Evolutionary conservation across 2,329 filamentous ascomycete species (phyloP), one percentile per base, ranked within the genome.

Genomic region (Xylariales sp.): DNA sequence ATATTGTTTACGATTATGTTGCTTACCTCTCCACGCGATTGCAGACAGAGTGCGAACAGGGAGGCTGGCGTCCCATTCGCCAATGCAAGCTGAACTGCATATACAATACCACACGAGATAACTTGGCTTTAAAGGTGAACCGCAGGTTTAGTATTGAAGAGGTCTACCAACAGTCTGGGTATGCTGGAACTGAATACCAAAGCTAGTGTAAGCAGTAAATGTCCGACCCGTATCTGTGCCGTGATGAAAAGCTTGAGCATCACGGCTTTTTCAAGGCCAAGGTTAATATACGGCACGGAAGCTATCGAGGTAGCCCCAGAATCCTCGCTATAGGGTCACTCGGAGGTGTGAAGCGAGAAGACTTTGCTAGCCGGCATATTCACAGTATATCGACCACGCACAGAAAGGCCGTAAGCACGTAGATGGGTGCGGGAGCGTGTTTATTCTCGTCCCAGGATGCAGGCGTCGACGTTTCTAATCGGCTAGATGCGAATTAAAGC

Each of bases 141-240:
- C n/a, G n/a, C n/a, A n/a, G n/a, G n/a, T n/a, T n/a, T n/a, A n/a
- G n/a, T n/a, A n/a, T n/a, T n/a, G n/a, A n/a, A n/a, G n/a, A n/a
- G n/a, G 24, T n/a, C 24, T 27, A 27, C 24, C 24, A 27, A 27
- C 24, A n/a, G n/a, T 27, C 24, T 27, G 24, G 24, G 24, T 27
- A n/a, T n/a, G n/a, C n/a, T n/a, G n/a, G n/a, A n/a, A n/a, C n/a
- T n/a, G n/a, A n/a, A n/a, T n/a, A n/a, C n/a, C n/a, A n/a, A n/a
- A n/a, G n/a, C n/a, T n/a, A n/a, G n/a, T n/a, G n/a, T n/a, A 28
- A 9, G 25, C 25, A 28, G 9, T 4, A 46, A 28, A 69, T 81
- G 73, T 81, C 54, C 69, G 74, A 69, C 76, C 75, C 74, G 77
- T 80, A 81, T 81, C 77, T 81, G 77, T 81, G 76, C 77, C 69